phyloP scores from a whole-genome alignment of 1,284 basidiomycete genomes.

The Leccinum olivaceoglutinosum region DNA sequence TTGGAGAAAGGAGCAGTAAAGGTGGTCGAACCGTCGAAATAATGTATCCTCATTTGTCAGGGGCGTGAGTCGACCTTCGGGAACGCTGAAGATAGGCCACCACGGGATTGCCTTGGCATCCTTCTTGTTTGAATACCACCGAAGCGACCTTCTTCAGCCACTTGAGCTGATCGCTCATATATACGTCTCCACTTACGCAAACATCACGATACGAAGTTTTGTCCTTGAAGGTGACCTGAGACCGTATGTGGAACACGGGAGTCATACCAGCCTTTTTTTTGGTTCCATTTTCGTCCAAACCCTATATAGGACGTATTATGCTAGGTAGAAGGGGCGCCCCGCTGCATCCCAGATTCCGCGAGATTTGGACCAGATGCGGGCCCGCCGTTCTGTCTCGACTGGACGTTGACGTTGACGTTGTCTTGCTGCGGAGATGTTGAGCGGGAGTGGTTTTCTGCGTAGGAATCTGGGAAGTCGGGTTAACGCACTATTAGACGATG shows the following conservation, averaged over 20 bases:
- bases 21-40: constrained; percentile 49
- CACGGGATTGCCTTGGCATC: constrained; percentile 91
- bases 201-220: constrained; percentile 82
- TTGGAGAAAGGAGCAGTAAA: constrained; percentile 85
- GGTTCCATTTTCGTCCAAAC: too few relatives aligned
- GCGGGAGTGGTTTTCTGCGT: too few relatives aligned
- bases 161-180: constrained; percentile 82
- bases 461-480: too few relatives aligned
- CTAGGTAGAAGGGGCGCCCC: too few relatives aligned
- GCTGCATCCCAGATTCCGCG: too few relatives aligned
- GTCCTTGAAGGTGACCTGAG: constrained; percentile 88
- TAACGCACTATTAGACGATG: neutral
- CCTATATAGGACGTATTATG: too few relatives aligned
- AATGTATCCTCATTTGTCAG: constrained; percentile 83
- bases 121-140: constrained; percentile 82
- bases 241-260: constrained; percentile 86
- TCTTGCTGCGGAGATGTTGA: too few relatives aligned
- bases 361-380: too few relatives aligned
- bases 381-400: too few relatives aligned
- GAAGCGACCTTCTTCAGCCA: constrained; percentile 84
- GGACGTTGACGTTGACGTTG: too few relatives aligned
- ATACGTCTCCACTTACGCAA: constrained; percentile 80
- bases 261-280: constrained; percentile 61
- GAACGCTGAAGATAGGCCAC: constrained; percentile 84
- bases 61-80: constrained; percentile 73